These are phyloP conservation scores for Candida smagusa DNA, from an alignment of 1,139 yeast genomes.

Conservation along the genomic window DNA sequence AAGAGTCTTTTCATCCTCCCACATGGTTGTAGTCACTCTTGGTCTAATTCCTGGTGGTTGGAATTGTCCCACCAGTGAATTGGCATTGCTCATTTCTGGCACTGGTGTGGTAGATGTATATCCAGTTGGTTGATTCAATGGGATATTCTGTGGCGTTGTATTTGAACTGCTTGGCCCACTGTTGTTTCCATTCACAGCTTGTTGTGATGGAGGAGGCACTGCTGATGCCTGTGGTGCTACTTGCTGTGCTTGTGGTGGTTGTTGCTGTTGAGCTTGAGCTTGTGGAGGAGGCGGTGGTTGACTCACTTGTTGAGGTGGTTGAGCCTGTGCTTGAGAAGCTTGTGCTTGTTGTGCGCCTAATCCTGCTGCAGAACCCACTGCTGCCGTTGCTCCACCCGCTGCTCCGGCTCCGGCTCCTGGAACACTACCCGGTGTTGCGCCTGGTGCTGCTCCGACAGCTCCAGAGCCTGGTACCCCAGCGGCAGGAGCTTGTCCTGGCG, in stretches of 20 bases:
- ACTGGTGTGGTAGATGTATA: conserved; percentile 12
- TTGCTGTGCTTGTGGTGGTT: not conserved
- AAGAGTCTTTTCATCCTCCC: conserved; percentile 95
- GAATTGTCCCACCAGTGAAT: conserved; percentile 44
- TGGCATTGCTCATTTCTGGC: conserved; percentile 15
- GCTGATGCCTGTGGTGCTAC: not conserved
- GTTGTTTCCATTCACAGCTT: not conserved
- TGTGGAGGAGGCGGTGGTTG: not conserved
- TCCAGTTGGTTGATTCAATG: too few relatives aligned
- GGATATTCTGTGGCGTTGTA: too few relatives aligned
- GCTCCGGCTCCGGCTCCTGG: not conserved
- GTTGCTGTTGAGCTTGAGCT: not conserved
- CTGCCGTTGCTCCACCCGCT: too few relatives aligned
- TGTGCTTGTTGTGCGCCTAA: not conserved
- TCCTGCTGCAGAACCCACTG: not conserved
- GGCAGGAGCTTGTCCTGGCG: not conserved
- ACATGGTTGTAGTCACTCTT: conserved; percentile 88
- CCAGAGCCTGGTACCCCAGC: conserved; percentile 1
- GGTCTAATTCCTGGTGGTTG: conserved; percentile 65
- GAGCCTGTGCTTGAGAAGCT: conserved; percentile 4
- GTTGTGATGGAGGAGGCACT: not conserved
- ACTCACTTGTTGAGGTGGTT: not conserved
- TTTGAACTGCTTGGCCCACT: too few relatives aligned
- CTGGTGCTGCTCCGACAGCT: not conserved
- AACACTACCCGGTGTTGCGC: not conserved